These are phyloP conservation scores for Melastoma candidum DNA, from an alignment of 441 rosid genomes.

Conservation along the genomic window DNA sequence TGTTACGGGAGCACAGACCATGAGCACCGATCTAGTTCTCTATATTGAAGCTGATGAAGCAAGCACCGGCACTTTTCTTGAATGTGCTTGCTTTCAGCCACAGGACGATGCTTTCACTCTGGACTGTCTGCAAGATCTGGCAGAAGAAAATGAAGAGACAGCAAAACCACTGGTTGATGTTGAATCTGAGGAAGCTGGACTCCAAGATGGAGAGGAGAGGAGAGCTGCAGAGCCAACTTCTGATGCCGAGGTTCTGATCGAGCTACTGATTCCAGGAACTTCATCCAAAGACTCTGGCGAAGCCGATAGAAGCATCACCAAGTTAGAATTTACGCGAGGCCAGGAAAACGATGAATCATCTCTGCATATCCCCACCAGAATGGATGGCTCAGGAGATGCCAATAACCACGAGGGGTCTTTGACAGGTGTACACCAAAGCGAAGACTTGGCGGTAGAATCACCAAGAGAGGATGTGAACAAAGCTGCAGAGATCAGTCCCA, in stretches of 20 bases:
- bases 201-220: slow-evolving; percentile 14
- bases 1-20: not conserved
- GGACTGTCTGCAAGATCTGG: slow-evolving; percentile 13
- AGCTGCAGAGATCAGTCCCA: slow-evolving; percentile 11
- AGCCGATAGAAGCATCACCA: too few relatives aligned
- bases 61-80: slow-evolving; percentile 1
- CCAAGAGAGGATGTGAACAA: slow-evolving; percentile 24
- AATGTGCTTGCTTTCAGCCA: slow-evolving; percentile 10
- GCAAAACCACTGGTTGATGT: slow-evolving; percentile 12
- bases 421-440: slow-evolving; percentile 7
- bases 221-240: not conserved
- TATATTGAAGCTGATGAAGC: not conserved
- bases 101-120: slow-evolving; percentile 6
- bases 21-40: not conserved
- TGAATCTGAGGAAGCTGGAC: slow-evolving; percentile 9
- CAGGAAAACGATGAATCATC: too few relatives aligned
- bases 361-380: not conserved
- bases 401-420: slow-evolving; percentile 20
- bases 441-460: slow-evolving; percentile 8
- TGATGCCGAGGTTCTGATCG: too few relatives aligned
- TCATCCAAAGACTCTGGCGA: too few relatives aligned
- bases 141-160: slow-evolving; percentile 2
- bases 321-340: too few relatives aligned
- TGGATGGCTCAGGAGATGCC: slow-evolving; percentile 7
- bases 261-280: too few relatives aligned